Base-by-base conservation (phyloP, 2,329 filamentous ascomycete species). In the Pseudocercospora vitis region DNA sequence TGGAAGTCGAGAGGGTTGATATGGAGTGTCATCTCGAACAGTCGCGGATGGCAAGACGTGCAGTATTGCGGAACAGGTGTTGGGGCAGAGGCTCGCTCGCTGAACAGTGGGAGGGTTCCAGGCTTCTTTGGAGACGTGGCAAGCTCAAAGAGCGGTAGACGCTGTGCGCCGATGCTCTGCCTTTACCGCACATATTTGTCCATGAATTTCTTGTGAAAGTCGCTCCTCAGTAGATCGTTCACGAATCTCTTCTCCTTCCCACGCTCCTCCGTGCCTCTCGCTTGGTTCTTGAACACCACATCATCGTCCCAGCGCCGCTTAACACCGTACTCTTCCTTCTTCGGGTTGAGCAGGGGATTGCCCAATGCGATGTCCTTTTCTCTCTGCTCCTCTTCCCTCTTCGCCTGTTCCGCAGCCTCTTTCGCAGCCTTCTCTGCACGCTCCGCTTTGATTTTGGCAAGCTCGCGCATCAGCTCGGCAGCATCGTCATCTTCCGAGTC, bases 181-280 rank as follows among this genome's bases (percentile, higher is more conserved):
- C n/a, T 44, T 45, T 60, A 72, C 26, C 70, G 62, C 54, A 72
- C 70, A 56, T 72, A 72, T 57, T 69, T 70, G 56, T 71, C 68
- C 94, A 99, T 99, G 73, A 99, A 99, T 59, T 91, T 86, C 75
- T 91, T 94, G 78, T 99, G 94, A 73, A 99, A 99, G 73, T 99
- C 94, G 24, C 91, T 96, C 58, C 92, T 85, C 59, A 97, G 76
- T 67, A 96, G 79, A 73, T 97, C 91, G 70, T 99, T 99, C 72
- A 99, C 91, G 75, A 99, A 99, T 49, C 64, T 59, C 65, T 69
- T 70, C 74, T 81, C 83, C 77, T 87, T 91, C 59, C 87, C 85
- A 77, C 87, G 91, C 59, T 96, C 90, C 68, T 97, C 92, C 0
- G 91, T 96, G 7, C 92, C 94, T 55, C 94, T 82, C 28, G 92